Base-by-base conservation (phyloP, 176 grass and related monocot species). In the Lolium perenne region DNA sequence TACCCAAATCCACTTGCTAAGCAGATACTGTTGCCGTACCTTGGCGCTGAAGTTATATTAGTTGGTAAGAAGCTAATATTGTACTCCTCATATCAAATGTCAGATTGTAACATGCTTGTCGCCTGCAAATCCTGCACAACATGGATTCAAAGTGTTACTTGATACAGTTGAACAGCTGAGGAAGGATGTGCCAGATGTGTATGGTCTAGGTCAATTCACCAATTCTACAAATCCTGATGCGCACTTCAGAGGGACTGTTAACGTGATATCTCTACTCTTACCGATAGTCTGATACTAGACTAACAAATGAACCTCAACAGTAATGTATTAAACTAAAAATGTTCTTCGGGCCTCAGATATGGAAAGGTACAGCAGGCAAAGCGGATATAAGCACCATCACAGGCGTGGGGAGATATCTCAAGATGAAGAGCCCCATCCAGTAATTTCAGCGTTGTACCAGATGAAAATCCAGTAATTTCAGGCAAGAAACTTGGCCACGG, bases 351-450 rank as follows among this genome's bases (percentile, higher is more conserved):
- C 93, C 93, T 51, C 91, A 95, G 70, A 95, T 98, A 89, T 98
- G 95, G 95, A 93, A 87, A 85, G 95, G 95, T 49, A 94, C 93
- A 63, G 90, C 81, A 83, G 91, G 93, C 38, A 95, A 95, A 92
- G 90, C 95, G 59, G 93, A 95, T 47, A 93, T 93, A 35, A 35
- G 32, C 32, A 35, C 32, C 32, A 35, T 35, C 32, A 35, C 32
- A 35, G 32, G 32, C 32, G 32, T 35, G 32, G 32, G 32, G 32
- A 35, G 32, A 2, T 35, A 35, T 35, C 32, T 35, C 32, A 35
- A 35, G 32, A 35, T 35, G 32, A 35, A 35, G 32, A 35, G 32
- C 32, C 32, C 32, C 32, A 35, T 35, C 32, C n/a, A n/a, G n/a
- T n/a, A n/a, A n/a, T n/a, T n/a, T n/a, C n/a, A n/a, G n/a, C n/a